phyloP scores from a whole-genome alignment of 306 rosid species.

The Notholithocarpus densiflorus region DNA sequence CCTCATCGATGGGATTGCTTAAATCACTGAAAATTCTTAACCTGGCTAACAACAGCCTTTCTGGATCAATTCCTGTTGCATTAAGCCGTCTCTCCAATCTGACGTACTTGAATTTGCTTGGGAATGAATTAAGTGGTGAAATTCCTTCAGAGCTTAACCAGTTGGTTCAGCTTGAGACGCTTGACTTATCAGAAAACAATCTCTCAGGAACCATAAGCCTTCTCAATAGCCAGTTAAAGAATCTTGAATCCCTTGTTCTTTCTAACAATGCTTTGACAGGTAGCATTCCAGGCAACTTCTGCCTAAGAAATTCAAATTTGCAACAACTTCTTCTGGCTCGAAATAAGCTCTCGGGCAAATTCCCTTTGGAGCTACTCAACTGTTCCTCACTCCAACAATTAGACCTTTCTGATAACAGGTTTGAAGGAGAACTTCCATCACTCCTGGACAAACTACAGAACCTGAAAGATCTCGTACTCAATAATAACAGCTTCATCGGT shows the following conservation, averaged over 20 bases:
- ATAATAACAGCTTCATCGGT: constrained; percentile 82
- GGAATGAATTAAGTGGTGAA: constrained; percentile 67
- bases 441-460: constrained; percentile 46
- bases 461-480: constrained; percentile 75
- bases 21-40: constrained; percentile 58
- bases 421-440: constrained; percentile 72
- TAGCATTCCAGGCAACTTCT: constrained; percentile 64
- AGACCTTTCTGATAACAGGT: constrained; percentile 76
- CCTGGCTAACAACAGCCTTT: constrained; percentile 75
- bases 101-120: constrained; percentile 72
- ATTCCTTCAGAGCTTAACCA: constrained; percentile 69
- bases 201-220: constrained; percentile 67
- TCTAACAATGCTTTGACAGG: constrained; percentile 78
- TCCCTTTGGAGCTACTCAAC: constrained; percentile 64
- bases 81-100: constrained; percentile 56
- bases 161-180: constrained; percentile 53
- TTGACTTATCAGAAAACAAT: constrained; percentile 80
- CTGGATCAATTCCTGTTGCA: constrained; percentile 69
- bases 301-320: constrained; percentile 52
- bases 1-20: constrained; percentile 59
- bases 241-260: constrained; percentile 58
- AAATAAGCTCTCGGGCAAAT: constrained; percentile 63
- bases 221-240: constrained; percentile 32
- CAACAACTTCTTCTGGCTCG: constrained; percentile 65
- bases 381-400: constrained; percentile 77